Evolutionary conservation across 1,284 basidiomycete species (phyloP), one percentile per base, ranked within the genome.

Genomic region (Mycosarcoma maydis): DNA sequence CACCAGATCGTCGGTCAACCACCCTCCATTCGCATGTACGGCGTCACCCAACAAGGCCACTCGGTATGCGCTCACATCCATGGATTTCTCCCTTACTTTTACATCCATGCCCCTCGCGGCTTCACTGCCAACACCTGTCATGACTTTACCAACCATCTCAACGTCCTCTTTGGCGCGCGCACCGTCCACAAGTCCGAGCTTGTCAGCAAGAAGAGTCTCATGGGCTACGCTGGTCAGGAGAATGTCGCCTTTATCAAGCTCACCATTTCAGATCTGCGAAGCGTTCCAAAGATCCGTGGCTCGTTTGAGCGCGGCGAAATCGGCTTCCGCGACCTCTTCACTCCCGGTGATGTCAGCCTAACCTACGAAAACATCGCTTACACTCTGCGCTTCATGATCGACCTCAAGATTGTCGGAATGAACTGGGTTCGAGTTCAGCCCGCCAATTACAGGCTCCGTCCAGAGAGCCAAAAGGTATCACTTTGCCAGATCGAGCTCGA

Each of bases 321-420:
- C 19, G 50, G 58, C 32, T 81, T 80, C 53, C 70, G 78, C 19
- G 78, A 81, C 47, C 42, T 81, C 30, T 74, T 79, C 44, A 73
- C 67, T 6, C 33, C 75, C 6, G 80, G 80, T 8, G 77, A 80
- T 9, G 41, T 54, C n/a, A 38, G 54, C 46, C 61, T 80, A 22
- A 78, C 73, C 33, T 81, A 77, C 53, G 80, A 81, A 40, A 80
- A 81, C 49, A 77, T 81, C 48, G 77, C 76, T 5, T 81, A 80
- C 49, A 71, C 78, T 0, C 46, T 81, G 20, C 75, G 80, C 34
- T 81, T 81, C 68, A 81, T 81, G 80, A 80, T 81, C 64, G 80
- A 81, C 46, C 61, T 58, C 33, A 61, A 79, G 47, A 79, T 81
- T 41, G 78, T 81, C 37, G 80, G 80, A 17, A 81, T 81, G 80